Conservation (phyloP, 129 eudicot species). For the Sambucus nigra region DNA sequence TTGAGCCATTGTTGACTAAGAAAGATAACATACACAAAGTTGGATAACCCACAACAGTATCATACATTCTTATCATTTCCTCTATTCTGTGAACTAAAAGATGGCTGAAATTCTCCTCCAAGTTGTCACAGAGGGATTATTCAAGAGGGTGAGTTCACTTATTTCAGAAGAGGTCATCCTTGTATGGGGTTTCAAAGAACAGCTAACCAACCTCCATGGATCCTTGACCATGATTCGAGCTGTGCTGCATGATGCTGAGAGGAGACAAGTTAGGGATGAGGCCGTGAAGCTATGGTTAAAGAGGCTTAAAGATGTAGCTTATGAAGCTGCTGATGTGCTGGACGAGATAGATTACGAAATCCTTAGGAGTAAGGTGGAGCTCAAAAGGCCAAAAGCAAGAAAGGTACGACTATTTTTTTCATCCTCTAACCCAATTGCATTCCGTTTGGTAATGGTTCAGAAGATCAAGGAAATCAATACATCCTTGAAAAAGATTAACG, state of each 20-base stretch:
- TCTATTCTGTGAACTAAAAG: too few species aligned
- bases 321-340: conserved; percentile 18
- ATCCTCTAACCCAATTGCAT: background rate
- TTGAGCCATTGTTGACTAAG: too few species aligned
- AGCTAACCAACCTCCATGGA: conserved; percentile 2
- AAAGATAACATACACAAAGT: too few species aligned
- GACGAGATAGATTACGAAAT: conserved; percentile 16
- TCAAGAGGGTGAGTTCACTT: background rate
- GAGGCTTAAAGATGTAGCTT: conserved; percentile 13
- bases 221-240: conserved; percentile 10
- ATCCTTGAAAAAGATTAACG: too few species aligned
- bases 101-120: conserved; percentile 9
- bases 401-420: conserved; percentile 17
- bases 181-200: conserved; percentile 18
- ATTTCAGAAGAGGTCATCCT: background rate
- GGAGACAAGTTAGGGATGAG: background rate
- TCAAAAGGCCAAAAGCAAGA: background rate
- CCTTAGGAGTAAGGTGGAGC: background rate
- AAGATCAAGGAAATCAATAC: too few species aligned
- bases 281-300: conserved; percentile 5
- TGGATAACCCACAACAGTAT: too few species aligned
- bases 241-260: too few species aligned
- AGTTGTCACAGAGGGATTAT: background rate
- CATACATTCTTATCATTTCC: too few species aligned
- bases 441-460: conserved; percentile 2